These are phyloP conservation scores for Kluyveromyces lactis DNA, from an alignment of 805 yeast species.

Conservation along the genomic window DNA sequence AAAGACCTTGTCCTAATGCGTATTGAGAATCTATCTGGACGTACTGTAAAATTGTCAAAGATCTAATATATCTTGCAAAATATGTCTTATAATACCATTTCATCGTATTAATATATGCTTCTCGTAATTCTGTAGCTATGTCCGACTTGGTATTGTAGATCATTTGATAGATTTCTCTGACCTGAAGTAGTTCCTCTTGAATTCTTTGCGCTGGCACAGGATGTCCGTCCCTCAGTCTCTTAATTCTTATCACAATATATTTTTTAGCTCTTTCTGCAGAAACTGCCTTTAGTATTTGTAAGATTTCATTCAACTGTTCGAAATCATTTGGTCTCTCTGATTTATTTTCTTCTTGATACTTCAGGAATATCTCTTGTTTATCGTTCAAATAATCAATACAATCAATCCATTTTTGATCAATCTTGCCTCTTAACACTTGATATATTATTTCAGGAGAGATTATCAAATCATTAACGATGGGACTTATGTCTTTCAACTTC, in stretches of 20 bases:
- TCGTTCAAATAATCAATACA: constrained; percentile 51
- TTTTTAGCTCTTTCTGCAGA: constrained; percentile 72
- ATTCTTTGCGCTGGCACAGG: constrained; percentile 64
- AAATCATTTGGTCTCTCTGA: constrained; percentile 23
- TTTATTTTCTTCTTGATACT: constrained; percentile 26
- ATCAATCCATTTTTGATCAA: constrained; percentile 56
- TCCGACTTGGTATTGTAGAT: constrained; percentile 45
- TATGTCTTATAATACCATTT: constrained; percentile 83
- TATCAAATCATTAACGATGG: constrained; percentile 65
- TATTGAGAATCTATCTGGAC: constrained; percentile 46
- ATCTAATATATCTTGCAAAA: constrained; percentile 67
- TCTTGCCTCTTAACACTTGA: constrained; percentile 48
- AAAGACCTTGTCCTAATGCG: constrained; percentile 42
- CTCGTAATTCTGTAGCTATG: constrained; percentile 62
- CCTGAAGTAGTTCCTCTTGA: constrained; percentile 56
- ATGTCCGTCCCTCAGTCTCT: constrained; percentile 50
- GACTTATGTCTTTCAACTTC: constrained; percentile 50
- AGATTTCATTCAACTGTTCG: constrained; percentile 13
- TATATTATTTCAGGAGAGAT: constrained; percentile 66
- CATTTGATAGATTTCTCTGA: constrained; percentile 55
- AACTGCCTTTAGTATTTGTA: constrained; percentile 49
- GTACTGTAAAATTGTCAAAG: constrained; percentile 56
- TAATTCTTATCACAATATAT: constrained; percentile 55
- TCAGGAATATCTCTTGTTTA: constrained; percentile 45
- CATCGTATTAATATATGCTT: constrained; percentile 84